phyloP scores from a whole-genome alignment of 768 basidiomycete genomes.

The Clathrus columnatus region DNA sequence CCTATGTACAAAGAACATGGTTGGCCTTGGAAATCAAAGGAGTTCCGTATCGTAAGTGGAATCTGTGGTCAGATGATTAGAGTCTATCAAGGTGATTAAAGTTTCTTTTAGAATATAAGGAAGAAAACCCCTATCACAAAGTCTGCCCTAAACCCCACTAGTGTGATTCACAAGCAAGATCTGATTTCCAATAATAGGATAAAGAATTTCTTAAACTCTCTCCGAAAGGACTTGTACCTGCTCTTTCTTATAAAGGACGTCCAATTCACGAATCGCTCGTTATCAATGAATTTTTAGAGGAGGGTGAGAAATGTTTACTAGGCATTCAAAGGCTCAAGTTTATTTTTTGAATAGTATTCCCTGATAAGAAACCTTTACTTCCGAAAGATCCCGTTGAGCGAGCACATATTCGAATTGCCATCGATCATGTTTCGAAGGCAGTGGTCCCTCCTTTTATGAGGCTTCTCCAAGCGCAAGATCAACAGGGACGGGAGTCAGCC shows the following conservation, averaged over 20 bases:
- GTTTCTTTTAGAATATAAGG: constrained; percentile 43
- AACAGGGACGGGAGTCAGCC: constrained; percentile 24
- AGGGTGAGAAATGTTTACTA: constrained; percentile 37
- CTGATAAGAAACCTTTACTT: constrained; percentile 25
- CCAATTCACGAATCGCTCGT: constrained; percentile 59
- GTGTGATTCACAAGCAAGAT: constrained; percentile 18
- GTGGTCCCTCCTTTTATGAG: constrained; percentile 46
- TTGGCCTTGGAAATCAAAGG: constrained; percentile 57
- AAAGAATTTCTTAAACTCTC: constrained; percentile 37
- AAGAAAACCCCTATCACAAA: constrained; percentile 66
- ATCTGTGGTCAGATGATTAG: neutral
- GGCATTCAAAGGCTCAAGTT: constrained; percentile 20
- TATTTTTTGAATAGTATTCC: neutral
- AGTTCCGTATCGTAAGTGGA: constrained; percentile 42
- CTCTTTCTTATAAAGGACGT: constrained; percentile 35
- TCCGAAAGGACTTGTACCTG: constrained; percentile 62
- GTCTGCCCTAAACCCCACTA: constrained; percentile 27
- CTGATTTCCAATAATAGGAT: constrained; percentile 11
- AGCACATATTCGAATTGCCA: constrained; percentile 47
- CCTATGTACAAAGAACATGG: constrained; percentile 43
- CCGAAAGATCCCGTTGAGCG: constrained; percentile 43
- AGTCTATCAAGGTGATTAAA: neutral
- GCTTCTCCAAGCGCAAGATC: constrained; percentile 34
- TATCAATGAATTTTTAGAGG: constrained; percentile 60
- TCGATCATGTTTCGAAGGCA: constrained; percentile 45